Conservation (phyloP, 2,329 filamentous ascomycete genomes). For the Sordariomycetes sp. region DNA sequence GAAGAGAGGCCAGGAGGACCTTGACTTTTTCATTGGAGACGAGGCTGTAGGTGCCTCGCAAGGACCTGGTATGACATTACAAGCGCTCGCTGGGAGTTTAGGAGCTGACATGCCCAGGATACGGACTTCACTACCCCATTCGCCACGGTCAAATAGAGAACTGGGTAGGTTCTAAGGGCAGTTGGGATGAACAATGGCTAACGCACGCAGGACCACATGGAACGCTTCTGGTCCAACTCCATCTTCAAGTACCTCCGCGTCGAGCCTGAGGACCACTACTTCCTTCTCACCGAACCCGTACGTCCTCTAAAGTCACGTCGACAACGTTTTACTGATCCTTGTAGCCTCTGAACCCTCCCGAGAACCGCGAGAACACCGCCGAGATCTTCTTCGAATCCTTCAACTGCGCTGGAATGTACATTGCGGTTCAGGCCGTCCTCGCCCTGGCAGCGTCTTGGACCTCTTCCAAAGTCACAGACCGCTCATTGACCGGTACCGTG, state of each 20-base stretch:
- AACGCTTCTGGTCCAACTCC: slow-evolving; percentile 99
- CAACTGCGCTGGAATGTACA: slow-evolving; percentile 98
- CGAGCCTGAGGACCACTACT: slow-evolving; percentile 97
- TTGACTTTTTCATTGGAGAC: slow-evolving; percentile 98
- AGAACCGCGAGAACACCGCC: slow-evolving; percentile 97
- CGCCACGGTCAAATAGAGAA: slow-evolving; percentile 98
- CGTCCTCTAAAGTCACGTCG: slow-evolving; percentile 17
- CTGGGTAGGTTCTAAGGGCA: slow-evolving; percentile 55
- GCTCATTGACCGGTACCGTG: slow-evolving; percentile 92
- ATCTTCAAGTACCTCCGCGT: slow-evolving; percentile 99
- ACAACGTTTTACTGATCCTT: slow-evolving; percentile 5
- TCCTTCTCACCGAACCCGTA: slow-evolving; percentile 94
- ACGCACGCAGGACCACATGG: slow-evolving; percentile 78
- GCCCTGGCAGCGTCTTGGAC: slow-evolving; percentile 97
- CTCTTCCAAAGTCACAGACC: slow-evolving; percentile 92
- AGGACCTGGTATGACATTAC: slow-evolving; percentile 59
- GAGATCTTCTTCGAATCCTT: slow-evolving; percentile 99
- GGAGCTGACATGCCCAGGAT: slow-evolving; percentile 44
- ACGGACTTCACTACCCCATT: slow-evolving; percentile 95
- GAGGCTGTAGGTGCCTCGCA: slow-evolving; percentile 78
- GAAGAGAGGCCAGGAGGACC: slow-evolving; percentile 93
- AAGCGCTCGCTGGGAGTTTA: slow-evolving; percentile 1
- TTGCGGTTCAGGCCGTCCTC: slow-evolving; percentile 94
- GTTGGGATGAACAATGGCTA: slow-evolving; percentile 6
- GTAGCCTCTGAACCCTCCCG: slow-evolving; percentile 90